Evolutionary conservation across 208 protist species (phyloP).

Genomic region (Vickermania ingenoplastis): DNA sequence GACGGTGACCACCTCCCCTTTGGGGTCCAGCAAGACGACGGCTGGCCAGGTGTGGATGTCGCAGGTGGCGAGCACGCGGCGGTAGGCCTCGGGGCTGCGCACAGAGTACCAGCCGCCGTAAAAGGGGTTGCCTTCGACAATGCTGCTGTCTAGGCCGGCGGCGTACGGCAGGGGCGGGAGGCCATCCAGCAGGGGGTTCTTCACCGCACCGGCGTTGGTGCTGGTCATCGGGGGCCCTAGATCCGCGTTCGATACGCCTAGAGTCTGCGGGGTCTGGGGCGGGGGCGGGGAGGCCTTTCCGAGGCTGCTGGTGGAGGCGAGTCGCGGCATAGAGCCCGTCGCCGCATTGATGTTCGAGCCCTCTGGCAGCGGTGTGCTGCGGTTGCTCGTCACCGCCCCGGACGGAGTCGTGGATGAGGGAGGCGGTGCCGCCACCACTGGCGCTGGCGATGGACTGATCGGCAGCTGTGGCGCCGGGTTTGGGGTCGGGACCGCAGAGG

Average conservation of each 20-base stretch:
- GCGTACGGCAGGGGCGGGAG: conserved; percentile 9
- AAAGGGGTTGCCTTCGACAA: conserved; percentile 23
- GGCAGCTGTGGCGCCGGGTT: background rate
- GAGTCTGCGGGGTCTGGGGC: too few relatives aligned
- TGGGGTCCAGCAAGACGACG: conserved; percentile 48
- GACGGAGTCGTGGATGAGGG: too few relatives aligned
- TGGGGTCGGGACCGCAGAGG: background rate
- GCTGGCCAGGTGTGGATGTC: conserved; percentile 42
- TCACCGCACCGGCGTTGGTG: background rate
- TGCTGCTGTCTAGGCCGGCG: conserved; percentile 25
- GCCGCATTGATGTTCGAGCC: too few relatives aligned
- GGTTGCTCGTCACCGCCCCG: too few relatives aligned
- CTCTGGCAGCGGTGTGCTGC: too few relatives aligned
- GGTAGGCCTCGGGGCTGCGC: conserved; percentile 45
- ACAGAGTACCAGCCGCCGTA: conserved; percentile 62
- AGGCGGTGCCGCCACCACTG: too few relatives aligned
- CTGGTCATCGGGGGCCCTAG: background rate
- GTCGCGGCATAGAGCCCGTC: too few relatives aligned
- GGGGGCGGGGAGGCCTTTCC: too few relatives aligned
- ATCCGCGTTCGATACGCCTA: too few relatives aligned
- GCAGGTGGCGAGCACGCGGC: conserved; percentile 32
- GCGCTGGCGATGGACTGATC: too few relatives aligned
- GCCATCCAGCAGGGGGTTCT: conserved; percentile 2
- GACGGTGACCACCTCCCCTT: conserved; percentile 34
- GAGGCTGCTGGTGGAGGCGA: too few relatives aligned